Base-by-base conservation (phyloP, 2,329 filamentous ascomycete species). In the Rachicladosporium sp. region DNA sequence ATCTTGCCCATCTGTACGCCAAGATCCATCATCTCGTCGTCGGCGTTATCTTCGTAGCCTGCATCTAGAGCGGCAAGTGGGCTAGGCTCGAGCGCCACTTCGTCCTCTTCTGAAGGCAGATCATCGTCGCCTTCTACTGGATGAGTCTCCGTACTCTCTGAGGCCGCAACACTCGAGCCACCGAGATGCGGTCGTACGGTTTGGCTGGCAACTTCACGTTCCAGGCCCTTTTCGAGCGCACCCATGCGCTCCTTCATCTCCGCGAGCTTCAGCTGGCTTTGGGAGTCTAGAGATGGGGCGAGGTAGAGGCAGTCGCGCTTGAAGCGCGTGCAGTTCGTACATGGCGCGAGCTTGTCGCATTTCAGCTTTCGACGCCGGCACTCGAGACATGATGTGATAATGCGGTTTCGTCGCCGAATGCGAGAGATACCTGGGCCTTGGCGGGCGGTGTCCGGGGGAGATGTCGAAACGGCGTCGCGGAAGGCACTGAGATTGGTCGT, bases 161-260 rank as follows among this genome's bases (percentile, higher is more conserved):
- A 4, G 23, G 8, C 4, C 2, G 23, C 23, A 7, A 53, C 44
- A 33, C 49, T 48, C n/a, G 45, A 43, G 19, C 51, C 53, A 27
- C 50, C 48, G 9, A 45, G 31, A 38, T 53, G 49, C 36, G 48
- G 21, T 31, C 50, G 53, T 13, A 44, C 43, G 15, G 42, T 44
- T 32, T 51, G 62, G 40, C 70, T 69, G 10, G 74, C 76, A 23
- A 82, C 73, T 55, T 83, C 78, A 33, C 76, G 66, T 58, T 85
- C 82, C 4, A 86, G 66, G 40, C 78, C 73, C 38, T 76, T 69
- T 60, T 86, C 82, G 11, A 86, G 62, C 6, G 73, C 75, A 19
- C 80, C 80, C 59, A 86, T 82, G 59, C 80, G 80, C 57, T 87
- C 82, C 61, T 87, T 87, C 57, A 87, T 79, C 52, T 85, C 78